phyloP scores from a whole-genome alignment of 176 grass and related monocot species.

The Carex cristatella region DNA sequence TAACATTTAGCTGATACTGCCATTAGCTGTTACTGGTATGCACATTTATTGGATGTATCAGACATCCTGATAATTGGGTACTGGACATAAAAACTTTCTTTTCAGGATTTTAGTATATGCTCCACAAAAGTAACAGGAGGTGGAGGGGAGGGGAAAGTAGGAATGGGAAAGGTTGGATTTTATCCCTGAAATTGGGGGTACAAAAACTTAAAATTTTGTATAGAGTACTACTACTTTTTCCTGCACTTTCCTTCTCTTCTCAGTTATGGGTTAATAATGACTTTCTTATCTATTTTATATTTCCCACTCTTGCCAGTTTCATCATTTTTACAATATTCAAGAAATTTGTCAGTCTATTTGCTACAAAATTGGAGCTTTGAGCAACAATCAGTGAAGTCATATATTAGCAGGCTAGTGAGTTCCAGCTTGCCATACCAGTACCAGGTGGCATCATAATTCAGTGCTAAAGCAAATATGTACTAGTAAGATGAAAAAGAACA shows the following conservation, averaged over 20 bases:
- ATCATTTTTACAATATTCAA: constrained; percentile 6
- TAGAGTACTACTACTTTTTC: background rate
- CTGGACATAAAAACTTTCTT: background rate
- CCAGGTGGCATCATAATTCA: background rate
- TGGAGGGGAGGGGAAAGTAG: background rate
- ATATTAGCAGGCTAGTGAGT: background rate
- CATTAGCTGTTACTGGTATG: background rate
- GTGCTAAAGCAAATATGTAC: background rate
- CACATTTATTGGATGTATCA: background rate
- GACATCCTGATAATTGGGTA: background rate
- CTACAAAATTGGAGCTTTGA: background rate
- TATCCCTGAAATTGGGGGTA: background rate
- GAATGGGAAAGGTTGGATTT: background rate
- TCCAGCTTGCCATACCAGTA: background rate
- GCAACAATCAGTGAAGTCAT: background rate
- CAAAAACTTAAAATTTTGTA: background rate
- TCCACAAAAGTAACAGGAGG: background rate
- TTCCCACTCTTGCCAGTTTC: background rate
- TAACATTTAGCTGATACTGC: background rate
- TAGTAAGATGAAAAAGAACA: background rate
- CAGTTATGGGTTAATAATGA: background rate
- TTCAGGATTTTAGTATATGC: background rate
- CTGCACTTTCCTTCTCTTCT: background rate
- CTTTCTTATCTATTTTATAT: too few species aligned
- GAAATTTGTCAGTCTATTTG: background rate